Evolutionary conservation across 768 basidiomycete species (phyloP).

Genomic region (Mrakia blollopis): DNA sequence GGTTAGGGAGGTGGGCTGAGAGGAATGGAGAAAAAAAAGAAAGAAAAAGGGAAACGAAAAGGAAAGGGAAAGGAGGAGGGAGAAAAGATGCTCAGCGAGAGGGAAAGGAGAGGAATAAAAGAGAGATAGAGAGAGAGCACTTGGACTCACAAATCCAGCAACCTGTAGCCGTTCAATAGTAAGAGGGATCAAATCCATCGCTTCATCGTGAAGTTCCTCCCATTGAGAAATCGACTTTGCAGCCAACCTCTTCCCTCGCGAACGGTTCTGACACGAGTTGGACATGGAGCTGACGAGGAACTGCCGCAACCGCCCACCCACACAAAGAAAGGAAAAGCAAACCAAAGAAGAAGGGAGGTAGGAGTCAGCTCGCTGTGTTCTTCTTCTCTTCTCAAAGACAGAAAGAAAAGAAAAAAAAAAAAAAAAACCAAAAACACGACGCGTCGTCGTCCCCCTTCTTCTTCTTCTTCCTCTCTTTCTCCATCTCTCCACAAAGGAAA

Average conservation of each 20-base stretch:
- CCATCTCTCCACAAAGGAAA: too few species aligned
- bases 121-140: not conserved
- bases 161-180: not conserved
- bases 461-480: too few species aligned
- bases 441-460: too few species aligned
- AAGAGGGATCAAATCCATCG: slow-evolving; percentile 10
- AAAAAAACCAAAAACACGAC: not conserved
- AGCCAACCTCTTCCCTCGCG: slow-evolving; percentile 22
- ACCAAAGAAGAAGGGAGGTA: not conserved
- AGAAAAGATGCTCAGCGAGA: not conserved
- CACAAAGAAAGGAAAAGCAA: too few species aligned
- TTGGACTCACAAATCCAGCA: slow-evolving; percentile 13
- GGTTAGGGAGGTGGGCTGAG: not conserved
- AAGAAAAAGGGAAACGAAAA: not conserved
- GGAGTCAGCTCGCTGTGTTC: not conserved
- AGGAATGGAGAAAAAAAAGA: too few species aligned
- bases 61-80: not conserved
- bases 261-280: slow-evolving; percentile 29
- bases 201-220: slow-evolving; percentile 31
- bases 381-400: not conserved
- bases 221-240: slow-evolving; percentile 25
- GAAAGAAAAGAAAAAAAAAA: not conserved
- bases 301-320: too few species aligned
- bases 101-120: not conserved
- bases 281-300: slow-evolving; percentile 26